A percentile compares a stretch with the other conserved stretches of the same genome.
These are phyloP conservation scores for Hericium rajendrae DNA, from an alignment of 768 basidiomycete genomes.

Conservation along the genomic window DNA sequence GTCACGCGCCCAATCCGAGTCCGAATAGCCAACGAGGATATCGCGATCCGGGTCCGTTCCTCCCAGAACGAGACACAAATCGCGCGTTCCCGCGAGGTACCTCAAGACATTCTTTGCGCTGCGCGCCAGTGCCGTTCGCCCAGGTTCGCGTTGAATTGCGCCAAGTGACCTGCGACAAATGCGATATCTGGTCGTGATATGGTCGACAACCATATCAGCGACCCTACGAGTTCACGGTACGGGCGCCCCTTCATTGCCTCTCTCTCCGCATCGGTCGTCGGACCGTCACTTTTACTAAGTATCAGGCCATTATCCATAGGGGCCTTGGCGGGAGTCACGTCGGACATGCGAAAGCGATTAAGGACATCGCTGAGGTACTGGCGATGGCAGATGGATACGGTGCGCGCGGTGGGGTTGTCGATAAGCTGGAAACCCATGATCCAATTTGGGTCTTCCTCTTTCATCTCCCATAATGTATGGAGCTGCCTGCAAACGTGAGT, in stretches of 20 bases:
- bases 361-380: too few species aligned
- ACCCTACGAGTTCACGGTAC: slow-evolving; percentile 8
- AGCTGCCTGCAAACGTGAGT: too few species aligned
- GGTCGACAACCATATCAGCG: slow-evolving; percentile 19
- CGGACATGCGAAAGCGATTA: too few species aligned
- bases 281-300: not conserved
- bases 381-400: too few species aligned
- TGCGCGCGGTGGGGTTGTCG: too few species aligned
- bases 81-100: slow-evolving; percentile 13
- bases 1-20: not conserved
- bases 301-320: not conserved
- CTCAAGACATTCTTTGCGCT: slow-evolving; percentile 10
- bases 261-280: not conserved
- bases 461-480: too few species aligned
- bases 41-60: not conserved
- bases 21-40: not conserved
- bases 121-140: slow-evolving; percentile 7
- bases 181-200: slow-evolving; percentile 20
- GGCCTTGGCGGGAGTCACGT: too few species aligned
- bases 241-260: not conserved
- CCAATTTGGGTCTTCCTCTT: too few species aligned
- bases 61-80: not conserved
- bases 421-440: too few species aligned
- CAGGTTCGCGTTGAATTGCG: slow-evolving; percentile 12
- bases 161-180: slow-evolving; percentile 13